Percentiles rank a stretch among this genome's conserved stretches.
phyloP scores from a whole-genome alignment of 2,329 filamentous ascomycete genomes.

The Lizonia empirigonia region DNA sequence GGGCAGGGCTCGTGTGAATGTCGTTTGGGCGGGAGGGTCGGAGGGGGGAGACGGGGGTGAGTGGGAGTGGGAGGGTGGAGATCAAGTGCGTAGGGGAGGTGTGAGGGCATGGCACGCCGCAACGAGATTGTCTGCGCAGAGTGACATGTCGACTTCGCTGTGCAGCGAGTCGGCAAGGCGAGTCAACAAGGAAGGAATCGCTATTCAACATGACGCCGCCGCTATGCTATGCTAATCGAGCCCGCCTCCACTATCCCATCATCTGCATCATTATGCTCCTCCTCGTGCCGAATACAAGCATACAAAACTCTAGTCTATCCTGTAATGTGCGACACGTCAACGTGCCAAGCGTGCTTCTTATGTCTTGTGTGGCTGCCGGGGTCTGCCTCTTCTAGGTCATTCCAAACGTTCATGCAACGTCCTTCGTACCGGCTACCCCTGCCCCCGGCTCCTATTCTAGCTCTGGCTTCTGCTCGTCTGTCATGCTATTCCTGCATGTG shows the following conservation, averaged over 20 bases:
- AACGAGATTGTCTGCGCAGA: too few species aligned
- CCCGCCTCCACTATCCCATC: slow-evolving; percentile 1
- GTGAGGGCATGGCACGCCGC: background rate
- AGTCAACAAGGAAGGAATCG: slow-evolving; percentile 6
- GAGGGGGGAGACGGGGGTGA: background rate
- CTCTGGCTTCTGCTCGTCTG: slow-evolving; percentile 12
- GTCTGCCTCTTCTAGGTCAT: slow-evolving; percentile 21
- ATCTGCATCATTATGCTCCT: slow-evolving; percentile 6
- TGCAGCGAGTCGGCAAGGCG: background rate
- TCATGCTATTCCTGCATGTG: slow-evolving; percentile 13
- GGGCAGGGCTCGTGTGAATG: too few species aligned
- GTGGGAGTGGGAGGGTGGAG: background rate
- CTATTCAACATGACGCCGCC: slow-evolving; percentile 16
- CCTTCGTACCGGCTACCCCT: slow-evolving; percentile 27
- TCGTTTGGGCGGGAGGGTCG: background rate
- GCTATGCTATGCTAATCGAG: slow-evolving; percentile 14
- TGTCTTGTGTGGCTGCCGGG: slow-evolving; percentile 24
- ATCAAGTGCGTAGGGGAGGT: background rate
- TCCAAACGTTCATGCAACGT: slow-evolving; percentile 44
- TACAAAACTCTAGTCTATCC: slow-evolving; percentile 21
- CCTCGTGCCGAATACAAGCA: slow-evolving; percentile 4
- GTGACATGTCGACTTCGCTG: too few species aligned
- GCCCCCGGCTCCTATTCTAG: slow-evolving; percentile 31
- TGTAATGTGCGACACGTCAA: slow-evolving; percentile 17
- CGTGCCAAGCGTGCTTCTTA: slow-evolving; percentile 3